Evolutionary conservation across 805 yeast genomes (phyloP).

Genomic region (Tetrapisispora fleetii): DNA sequence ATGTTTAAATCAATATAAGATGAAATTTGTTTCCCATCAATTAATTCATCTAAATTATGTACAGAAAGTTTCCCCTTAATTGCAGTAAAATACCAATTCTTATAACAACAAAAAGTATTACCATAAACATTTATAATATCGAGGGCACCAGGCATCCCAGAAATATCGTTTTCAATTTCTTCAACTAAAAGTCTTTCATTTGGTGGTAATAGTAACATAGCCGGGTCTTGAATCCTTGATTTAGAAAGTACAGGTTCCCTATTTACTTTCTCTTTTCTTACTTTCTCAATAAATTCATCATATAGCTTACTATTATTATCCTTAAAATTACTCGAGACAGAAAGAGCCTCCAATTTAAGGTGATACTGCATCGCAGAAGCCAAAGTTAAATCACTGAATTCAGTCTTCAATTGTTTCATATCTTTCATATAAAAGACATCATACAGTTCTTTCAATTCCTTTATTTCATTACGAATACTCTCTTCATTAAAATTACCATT

Average conservation of each 20-base stretch:
- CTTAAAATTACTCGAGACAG: not conserved
- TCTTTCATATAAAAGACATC: not conserved
- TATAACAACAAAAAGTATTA: not conserved
- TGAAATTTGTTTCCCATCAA: not conserved
- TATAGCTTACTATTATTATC: not conserved
- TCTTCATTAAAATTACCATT: not conserved
- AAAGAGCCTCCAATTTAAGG: not conserved
- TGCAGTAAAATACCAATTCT: not conserved
- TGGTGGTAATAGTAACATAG: conserved; percentile 12
- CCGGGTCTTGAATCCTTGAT: conserved; percentile 14
- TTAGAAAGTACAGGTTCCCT: conserved; percentile 19
- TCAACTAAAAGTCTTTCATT: conserved; percentile 13
- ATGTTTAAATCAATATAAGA: not conserved
- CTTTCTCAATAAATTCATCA: not conserved
- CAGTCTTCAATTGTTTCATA: not conserved
- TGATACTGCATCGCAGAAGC: not conserved
- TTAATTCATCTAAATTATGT: not conserved
- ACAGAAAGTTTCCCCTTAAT: not conserved
- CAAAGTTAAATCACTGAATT: not conserved
- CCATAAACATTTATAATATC: not conserved
- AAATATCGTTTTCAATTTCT: conserved; percentile 1
- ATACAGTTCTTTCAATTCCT: not conserved
- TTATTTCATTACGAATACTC: not conserved
- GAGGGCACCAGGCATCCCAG: not conserved
- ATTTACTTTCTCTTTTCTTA: conserved; percentile 4